Base-by-base conservation (phyloP, 495 filamentous ascomycete species). In the Annulohypoxylon moriforme region DNA sequence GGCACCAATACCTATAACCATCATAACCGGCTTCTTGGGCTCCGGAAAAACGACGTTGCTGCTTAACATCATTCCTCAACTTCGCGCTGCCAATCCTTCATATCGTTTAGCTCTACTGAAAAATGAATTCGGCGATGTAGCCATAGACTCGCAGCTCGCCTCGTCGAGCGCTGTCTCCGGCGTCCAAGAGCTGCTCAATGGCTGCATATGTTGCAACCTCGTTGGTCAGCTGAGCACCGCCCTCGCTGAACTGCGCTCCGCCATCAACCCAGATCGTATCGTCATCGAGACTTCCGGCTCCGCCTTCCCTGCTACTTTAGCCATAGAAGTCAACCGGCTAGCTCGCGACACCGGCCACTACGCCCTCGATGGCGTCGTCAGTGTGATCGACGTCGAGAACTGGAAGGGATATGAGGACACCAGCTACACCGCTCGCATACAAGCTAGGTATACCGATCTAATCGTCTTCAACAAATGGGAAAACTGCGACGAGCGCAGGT, bases 401-500 rank as follows among this genome's bases (percentile, higher is more conserved):
- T 99, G 94, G 94, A 84, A 88, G 69, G 96, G 96, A 1, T 99
- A 99, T 76, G 93, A 93, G 71, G 94, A 97, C 81, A 97, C 94
- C 11, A 90, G 86, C 27, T 94, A 92, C 47, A 96, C 93, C 53
- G 93, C 93, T n/a, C 89, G 91, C 76, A 80, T 95, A 53, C 93
- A 97, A 82, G 93, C 93, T 25, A 79, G 84, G 74, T 98, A 97
- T 80, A 99, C 96, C 49, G 96, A 99, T 84, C 75, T 98, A 70
- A 90, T 99, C 53, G 85, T 99, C 24, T 91, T 97, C 64, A 99
- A 98, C 81, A 99, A 99, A 82, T 98, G 95, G 94, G 96, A 99
- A 79, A 58, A 69, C 2, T 87, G 88, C 3, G 83, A 79, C 11
- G 94, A 96, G 81, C 80, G 88, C 75, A 80, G 88, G 50, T 90